phyloP scores from a whole-genome alignment of 2,329 filamentous ascomycete species.

The Colletotrichum noveboracense region DNA sequence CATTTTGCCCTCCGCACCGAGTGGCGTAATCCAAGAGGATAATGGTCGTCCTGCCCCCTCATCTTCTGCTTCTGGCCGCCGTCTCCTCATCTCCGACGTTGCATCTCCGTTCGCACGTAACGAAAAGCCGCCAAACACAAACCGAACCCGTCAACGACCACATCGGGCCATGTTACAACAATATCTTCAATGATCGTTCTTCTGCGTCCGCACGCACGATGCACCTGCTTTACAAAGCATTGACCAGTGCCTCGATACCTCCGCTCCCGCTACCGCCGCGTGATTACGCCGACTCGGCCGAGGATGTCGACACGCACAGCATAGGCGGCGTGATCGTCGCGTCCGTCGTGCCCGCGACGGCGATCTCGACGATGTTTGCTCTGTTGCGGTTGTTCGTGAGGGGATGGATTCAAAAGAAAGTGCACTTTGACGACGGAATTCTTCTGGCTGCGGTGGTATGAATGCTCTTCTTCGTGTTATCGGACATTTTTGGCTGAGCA shows the following conservation, averaged over 20 bases:
- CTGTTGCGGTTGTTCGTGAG: constrained; percentile 3
- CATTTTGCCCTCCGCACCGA: neutral
- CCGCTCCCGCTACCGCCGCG: neutral
- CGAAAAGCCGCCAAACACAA: neutral
- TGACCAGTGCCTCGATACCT: constrained; percentile 4
- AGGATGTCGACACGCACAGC: neutral
- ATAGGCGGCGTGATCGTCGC: constrained; percentile 2
- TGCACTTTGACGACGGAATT: constrained; percentile 10
- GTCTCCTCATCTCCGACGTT: neutral
- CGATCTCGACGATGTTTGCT: constrained; percentile 6
- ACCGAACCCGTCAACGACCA: neutral
- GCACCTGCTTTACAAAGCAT: neutral
- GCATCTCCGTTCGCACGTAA: neutral
- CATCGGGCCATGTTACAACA: neutral
- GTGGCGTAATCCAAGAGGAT: neutral
- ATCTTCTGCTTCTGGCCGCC: too few species aligned
- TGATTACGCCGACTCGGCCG: neutral
- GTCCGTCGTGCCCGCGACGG: neutral
- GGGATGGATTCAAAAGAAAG: constrained; percentile 3
- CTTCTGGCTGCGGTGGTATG: constrained; percentile 1
- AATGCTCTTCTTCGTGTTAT: too few species aligned
- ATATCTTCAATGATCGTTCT: neutral
- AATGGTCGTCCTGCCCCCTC: neutral
- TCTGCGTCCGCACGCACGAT: constrained; percentile 9
- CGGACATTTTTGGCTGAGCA: neutral